These are phyloP conservation scores for Dipteronia sinensis DNA, from an alignment of 345 rosid genomes.

Conservation along the genomic window DNA sequence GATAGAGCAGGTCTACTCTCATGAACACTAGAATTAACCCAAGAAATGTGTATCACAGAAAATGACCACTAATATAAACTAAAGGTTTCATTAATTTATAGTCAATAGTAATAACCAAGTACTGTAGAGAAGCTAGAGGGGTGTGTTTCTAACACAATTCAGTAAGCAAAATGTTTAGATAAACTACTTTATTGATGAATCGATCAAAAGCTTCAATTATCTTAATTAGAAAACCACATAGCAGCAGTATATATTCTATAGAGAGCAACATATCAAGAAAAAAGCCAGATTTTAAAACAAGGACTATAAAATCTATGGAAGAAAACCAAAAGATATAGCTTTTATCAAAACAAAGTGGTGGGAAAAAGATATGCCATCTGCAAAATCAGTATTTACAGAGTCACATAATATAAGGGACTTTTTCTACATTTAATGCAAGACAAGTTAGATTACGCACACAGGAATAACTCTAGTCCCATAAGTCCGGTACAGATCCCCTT, in stretches of 20 bases:
- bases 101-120: too few relatives aligned
- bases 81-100: neutral
- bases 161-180: neutral
- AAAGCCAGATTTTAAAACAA: neutral
- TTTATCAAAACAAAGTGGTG: neutral
- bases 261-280: neutral
- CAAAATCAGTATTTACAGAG: neutral
- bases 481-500: conserved; percentile 78
- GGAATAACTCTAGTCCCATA: conserved; percentile 99
- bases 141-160: neutral
- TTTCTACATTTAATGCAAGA: conserved; percentile 8
- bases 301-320: neutral
- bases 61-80: neutral
- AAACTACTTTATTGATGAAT: neutral
- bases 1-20: neutral
- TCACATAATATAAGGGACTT: neutral
- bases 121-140: neutral
- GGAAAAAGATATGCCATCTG: neutral
- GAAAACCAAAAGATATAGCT: neutral
- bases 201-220: neutral
- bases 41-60: neutral
- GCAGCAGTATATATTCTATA: neutral
- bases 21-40: neutral
- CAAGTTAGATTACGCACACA: conserved; percentile 58
- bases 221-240: neutral